phyloP scores from a whole-genome alignment of 495 filamentous ascomycete genomes.

The Diplogelasinospora grovesii region DNA sequence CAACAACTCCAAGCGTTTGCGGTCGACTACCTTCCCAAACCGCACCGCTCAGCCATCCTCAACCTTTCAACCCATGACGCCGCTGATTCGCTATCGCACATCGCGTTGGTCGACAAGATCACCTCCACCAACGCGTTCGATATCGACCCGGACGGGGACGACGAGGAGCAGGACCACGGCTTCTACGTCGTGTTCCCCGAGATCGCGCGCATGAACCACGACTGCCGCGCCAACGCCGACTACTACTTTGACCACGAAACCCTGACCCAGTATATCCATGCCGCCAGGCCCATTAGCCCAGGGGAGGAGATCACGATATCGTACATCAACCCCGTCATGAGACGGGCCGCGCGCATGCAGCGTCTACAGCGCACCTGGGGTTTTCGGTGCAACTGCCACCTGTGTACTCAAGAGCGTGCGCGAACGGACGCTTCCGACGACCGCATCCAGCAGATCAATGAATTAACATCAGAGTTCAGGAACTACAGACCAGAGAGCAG shows the following conservation, averaged over 20 bases:
- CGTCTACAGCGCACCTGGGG: conserved; percentile 31
- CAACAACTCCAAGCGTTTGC: conserved; percentile 17
- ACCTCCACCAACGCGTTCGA: conserved; percentile 30
- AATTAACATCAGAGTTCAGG: conserved; percentile 20
- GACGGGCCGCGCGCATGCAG: conserved; percentile 17
- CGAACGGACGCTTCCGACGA: conserved; percentile 25
- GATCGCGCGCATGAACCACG: conserved; percentile 38
- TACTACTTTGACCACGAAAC: conserved; percentile 32
- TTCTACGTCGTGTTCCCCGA: conserved; percentile 28
- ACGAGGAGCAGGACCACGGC: conserved; percentile 16
- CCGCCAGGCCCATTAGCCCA: conserved; percentile 25
- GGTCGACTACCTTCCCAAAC: conserved; percentile 17
- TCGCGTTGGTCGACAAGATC: conserved; percentile 18
- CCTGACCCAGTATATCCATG: conserved; percentile 31
- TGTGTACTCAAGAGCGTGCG: conserved; percentile 19
- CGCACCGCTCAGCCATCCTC: conserved; percentile 19
- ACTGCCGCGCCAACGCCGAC: conserved; percentile 38
- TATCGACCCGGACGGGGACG: conserved; percentile 20
- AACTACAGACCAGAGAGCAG: conserved; percentile 17
- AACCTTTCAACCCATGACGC: conserved; percentile 23
- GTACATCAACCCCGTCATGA: conserved; percentile 33
- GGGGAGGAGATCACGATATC: conserved; percentile 35
- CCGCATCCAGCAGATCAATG: conserved; percentile 25
- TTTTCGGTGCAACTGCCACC: conserved; percentile 31
- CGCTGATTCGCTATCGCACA: conserved; percentile 6